A percentile compares a stretch with the other conserved stretches of the same genome.
Conservation (phyloP, 805 yeast genomes). For the Candida qinlingensis region DNA sequence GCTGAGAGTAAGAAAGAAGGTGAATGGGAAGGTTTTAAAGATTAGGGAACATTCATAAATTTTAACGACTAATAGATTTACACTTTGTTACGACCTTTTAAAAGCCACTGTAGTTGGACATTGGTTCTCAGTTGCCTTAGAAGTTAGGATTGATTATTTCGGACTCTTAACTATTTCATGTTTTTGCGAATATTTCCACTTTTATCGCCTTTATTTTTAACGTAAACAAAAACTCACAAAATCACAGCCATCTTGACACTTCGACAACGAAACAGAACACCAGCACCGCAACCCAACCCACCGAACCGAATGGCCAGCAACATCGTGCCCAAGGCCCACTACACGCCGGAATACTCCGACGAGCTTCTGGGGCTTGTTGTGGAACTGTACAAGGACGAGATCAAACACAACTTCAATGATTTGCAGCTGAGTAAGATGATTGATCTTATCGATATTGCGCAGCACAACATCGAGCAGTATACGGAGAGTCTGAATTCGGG, state of each 20-base stretch:
- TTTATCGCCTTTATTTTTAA: too few species aligned
- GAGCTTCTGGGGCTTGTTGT: conserved; percentile 28
- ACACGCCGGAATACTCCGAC: conserved; percentile 36
- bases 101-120: too few species aligned
- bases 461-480: conserved; percentile 30
- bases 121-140: too few species aligned
- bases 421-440: conserved; percentile 30
- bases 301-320: conserved; percentile 1
- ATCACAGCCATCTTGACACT: too few species aligned
- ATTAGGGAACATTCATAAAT: neutral
- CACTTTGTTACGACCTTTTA: neutral
- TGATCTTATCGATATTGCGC: conserved; percentile 33
- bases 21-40: conserved; percentile 11
- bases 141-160: too few species aligned
- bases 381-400: conserved; percentile 30
- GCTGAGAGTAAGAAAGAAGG: conserved; percentile 5
- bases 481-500: conserved; percentile 15
- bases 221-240: too few species aligned
- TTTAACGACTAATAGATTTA: neutral
- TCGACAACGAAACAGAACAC: neutral
- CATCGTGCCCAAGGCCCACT: conserved; percentile 12
- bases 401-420: conserved; percentile 27
- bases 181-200: too few species aligned
- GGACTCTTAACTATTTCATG: too few species aligned
- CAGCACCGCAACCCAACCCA: neutral